Base-by-base conservation (phyloP, 2,329 filamentous ascomycete genomes). In the Colletotrichum siamense region DNA sequence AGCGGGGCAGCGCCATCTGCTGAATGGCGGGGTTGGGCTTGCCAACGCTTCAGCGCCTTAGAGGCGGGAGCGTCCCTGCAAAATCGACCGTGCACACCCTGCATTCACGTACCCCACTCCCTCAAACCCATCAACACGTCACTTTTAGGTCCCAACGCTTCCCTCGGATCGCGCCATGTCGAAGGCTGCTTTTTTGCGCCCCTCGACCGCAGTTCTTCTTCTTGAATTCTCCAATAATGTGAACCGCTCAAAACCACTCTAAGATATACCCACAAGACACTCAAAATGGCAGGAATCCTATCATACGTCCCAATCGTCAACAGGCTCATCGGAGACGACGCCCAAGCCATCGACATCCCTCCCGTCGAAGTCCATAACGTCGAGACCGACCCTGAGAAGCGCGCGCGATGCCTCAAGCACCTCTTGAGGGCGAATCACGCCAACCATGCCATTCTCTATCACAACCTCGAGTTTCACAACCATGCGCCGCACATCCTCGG, bases 341-440 rank as follows among this genome's bases (percentile, higher is more conserved):
- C 34, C 18, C 82, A 83, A 71, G 83, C 86, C 64, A 90, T 93
- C 79, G 81, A 88, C 69, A 82, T 98, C 8, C 89, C 94, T 10
- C 88, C 94, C 0, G 93, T 96, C 71, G 88, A 94, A 78, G 89
- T 95, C 73, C 92, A 98, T 85, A 91, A 94, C 83, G 91, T 98
- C 80, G 96, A 99, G 86, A 94, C 93, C 7, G 90, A 92, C 64
- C 90, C 93, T 10, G 95, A 98, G 82, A 96, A 95, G 84, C 90
- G 94, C 73, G 92, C 94, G 22, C 90, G 96, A 77, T 95, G 95
- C 24, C 89, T 99, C 77, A 98, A 98, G 87, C 96, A 99, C 85
- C 88, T 99, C 16, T 85, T 99, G 77, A 95, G 95, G 84, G 94
- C 96, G 69, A 99, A 99, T 83, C 97, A 99, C 86, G 93, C 94